These are phyloP conservation scores for Blastobotrys malaysiensis DNA, from an alignment of 1,139 yeast species.

Conservation along the genomic window DNA sequence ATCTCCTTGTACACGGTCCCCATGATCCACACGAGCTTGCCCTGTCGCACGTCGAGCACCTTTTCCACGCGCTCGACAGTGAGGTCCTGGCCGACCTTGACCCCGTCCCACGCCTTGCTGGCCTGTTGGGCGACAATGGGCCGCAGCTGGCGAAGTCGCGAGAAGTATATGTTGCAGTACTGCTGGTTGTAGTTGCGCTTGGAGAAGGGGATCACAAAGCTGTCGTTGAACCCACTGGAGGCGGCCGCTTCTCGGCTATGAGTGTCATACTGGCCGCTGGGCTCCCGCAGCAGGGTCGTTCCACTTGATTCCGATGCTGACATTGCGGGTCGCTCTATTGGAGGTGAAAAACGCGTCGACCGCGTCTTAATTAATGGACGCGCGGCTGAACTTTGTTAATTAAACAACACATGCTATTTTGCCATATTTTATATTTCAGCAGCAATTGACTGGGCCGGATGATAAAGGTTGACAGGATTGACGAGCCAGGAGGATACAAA, in stretches of 20 bases:
- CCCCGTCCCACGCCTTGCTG: slow-evolving; percentile 43
- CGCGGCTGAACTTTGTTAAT: not conserved
- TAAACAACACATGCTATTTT: no score
- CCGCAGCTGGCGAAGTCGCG: slow-evolving; percentile 52
- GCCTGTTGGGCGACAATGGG: slow-evolving; percentile 50
- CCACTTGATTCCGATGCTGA: not conserved
- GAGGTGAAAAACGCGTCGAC: not conserved
- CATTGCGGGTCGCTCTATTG: not conserved
- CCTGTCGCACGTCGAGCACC: slow-evolving; percentile 68
- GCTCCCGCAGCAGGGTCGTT: not conserved
- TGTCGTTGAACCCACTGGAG: not conserved
- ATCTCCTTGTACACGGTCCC: slow-evolving; percentile 87
- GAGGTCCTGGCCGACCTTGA: slow-evolving; percentile 35
- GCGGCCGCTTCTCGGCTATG: not conserved
- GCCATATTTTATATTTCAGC: not conserved
- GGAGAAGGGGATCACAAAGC: slow-evolving; percentile 4
- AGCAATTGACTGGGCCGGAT: no score
- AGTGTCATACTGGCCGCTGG: not conserved
- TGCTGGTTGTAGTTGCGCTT: slow-evolving; percentile 60
- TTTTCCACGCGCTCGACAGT: slow-evolving; percentile 45
- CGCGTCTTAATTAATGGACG: not conserved
- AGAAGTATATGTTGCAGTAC: slow-evolving; percentile 67
- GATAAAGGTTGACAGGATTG: no score
- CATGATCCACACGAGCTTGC: slow-evolving; percentile 76
- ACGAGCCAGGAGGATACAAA: no score